A percentile compares a stretch with the other conserved stretches of the same genome.
These are phyloP conservation scores for Cryphonectria japonica DNA, from an alignment of 2,329 filamentous ascomycete genomes.

Conservation along the genomic window DNA sequence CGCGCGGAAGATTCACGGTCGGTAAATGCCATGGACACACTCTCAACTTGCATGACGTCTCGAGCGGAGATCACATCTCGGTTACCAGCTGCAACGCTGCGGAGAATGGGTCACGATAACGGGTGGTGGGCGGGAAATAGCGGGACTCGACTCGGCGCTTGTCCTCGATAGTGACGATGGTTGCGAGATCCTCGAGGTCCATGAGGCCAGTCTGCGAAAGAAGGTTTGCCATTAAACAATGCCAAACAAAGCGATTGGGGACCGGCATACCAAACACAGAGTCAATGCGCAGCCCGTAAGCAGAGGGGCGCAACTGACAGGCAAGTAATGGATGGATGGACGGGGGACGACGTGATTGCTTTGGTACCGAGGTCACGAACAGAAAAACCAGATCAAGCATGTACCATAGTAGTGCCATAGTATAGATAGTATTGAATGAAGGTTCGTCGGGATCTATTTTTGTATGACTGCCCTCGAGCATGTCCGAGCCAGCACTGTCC, in stretches of 20 bases:
- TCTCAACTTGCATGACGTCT: not conserved
- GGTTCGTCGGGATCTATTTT: slow-evolving; percentile 11
- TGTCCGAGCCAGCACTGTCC: not conserved
- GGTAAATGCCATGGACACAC: not conserved
- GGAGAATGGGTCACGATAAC: not conserved
- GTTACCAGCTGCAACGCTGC: not conserved
- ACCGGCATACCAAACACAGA: not conserved
- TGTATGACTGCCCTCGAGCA: slow-evolving; percentile 4
- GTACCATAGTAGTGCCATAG: too few relatives aligned
- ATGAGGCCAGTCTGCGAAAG: not conserved
- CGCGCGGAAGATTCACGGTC: not conserved
- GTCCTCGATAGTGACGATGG: not conserved
- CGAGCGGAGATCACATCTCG: not conserved
- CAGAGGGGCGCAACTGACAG: not conserved
- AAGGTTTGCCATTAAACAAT: not conserved
- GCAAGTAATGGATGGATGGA: not conserved
- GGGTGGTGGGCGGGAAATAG: not conserved
- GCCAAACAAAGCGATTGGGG: not conserved
- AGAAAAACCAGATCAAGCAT: not conserved
- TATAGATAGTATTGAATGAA: not conserved
- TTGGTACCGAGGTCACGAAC: too few relatives aligned
- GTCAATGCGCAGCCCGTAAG: not conserved
- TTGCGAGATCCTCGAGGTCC: not conserved
- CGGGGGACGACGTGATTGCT: not conserved
- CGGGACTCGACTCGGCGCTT: not conserved